These are phyloP conservation scores for Cadophora sp. DNA, from an alignment of 2,329 filamentous ascomycete species.

Conservation along the genomic window DNA sequence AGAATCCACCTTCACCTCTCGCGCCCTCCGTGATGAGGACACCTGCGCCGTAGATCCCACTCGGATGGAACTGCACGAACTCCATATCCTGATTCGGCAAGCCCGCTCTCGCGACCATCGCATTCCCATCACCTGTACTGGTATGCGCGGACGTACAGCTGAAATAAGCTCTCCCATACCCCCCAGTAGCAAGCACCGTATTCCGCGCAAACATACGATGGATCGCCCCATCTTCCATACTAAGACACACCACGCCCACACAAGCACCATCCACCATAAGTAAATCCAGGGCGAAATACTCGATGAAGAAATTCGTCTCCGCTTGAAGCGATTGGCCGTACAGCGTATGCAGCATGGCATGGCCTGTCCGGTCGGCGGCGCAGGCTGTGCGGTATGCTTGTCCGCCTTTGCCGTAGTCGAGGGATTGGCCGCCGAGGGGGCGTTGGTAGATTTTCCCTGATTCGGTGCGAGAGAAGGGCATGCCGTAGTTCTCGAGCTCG, in stretches of 20 bases:
- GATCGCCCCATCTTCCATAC: slow-evolving; percentile 56
- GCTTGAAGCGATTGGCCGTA: slow-evolving; percentile 57
- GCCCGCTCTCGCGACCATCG: slow-evolving; percentile 56
- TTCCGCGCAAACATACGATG: slow-evolving; percentile 56
- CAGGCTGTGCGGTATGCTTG: slow-evolving; percentile 56
- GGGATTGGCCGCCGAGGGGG: slow-evolving; percentile 55
- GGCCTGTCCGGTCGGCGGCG: slow-evolving; percentile 52
- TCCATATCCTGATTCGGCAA: slow-evolving; percentile 58
- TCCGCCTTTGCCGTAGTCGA: slow-evolving; percentile 55
- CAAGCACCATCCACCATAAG: slow-evolving; percentile 56
- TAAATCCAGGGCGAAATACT: slow-evolving; percentile 57
- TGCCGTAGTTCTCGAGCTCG: slow-evolving; percentile 62
- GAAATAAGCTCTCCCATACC: slow-evolving; percentile 58
- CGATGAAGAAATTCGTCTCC: slow-evolving; percentile 57
- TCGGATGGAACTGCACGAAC: slow-evolving; percentile 58
- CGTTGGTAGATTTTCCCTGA: slow-evolving; percentile 56
- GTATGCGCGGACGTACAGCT: slow-evolving; percentile 57
- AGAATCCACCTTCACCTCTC: slow-evolving; percentile 56
- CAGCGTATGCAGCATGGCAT: slow-evolving; percentile 57
- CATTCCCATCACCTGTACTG: slow-evolving; percentile 56
- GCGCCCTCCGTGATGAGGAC: slow-evolving; percentile 58
- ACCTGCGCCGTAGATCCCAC: slow-evolving; percentile 57
- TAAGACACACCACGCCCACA: slow-evolving; percentile 54
- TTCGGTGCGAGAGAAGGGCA: slow-evolving; percentile 57
- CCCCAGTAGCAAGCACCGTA: slow-evolving; percentile 56